Evolutionary conservation across 2,329 filamentous ascomycete species (phyloP), one percentile per base, ranked within the genome.

Genomic region (Mycosphaerella arachidis): DNA sequence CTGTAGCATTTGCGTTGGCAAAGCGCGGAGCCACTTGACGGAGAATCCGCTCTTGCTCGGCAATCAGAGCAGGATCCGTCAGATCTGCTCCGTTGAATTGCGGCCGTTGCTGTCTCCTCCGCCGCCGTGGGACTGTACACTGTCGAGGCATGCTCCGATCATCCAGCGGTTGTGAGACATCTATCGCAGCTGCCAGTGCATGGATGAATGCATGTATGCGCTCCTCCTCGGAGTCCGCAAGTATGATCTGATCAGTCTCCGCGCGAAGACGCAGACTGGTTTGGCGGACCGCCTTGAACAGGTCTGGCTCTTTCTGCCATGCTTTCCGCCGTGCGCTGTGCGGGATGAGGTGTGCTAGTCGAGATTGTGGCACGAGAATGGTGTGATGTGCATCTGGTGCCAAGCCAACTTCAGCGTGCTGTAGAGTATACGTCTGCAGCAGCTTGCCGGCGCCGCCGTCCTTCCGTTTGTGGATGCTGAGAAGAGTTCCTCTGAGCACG

Each of bases 361-460:
- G 72, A 10, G 75, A 77, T 58, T 76, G 76, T 8, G 79, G 79
- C 0, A 75, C 65, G 31, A 80, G 64, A 2, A 75, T 60, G 0
- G 70, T 72, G 82, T 90, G 89, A 67, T 82, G 80, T 71, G 89
- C 88, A 73, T 92, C 89, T 16, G 85, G 82, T 9, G 89, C 89
- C 62, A 91, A 83, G 10, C 89, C 89, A 24, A 88, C 84, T 73
- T 92, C 89, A 24, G 88, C 89, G 70, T 91, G 86, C 64, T 90
- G 82, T 52, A 92, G 78, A 55, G 85, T 88, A 71, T 90, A 92
- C n/a, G 81, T 83, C 71, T 80, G 84, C 63, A 90, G 77, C 40
- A 91, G 74, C 57, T 78, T 79, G 20, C 83, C 83, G 74, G 87
- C 64, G 79, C 82, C 61, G 71, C 73, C 58, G 74, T 78, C 68